phyloP scores from a whole-genome alignment of 2,329 filamentous ascomycete genomes.

The Fonsecaea monophora region DNA sequence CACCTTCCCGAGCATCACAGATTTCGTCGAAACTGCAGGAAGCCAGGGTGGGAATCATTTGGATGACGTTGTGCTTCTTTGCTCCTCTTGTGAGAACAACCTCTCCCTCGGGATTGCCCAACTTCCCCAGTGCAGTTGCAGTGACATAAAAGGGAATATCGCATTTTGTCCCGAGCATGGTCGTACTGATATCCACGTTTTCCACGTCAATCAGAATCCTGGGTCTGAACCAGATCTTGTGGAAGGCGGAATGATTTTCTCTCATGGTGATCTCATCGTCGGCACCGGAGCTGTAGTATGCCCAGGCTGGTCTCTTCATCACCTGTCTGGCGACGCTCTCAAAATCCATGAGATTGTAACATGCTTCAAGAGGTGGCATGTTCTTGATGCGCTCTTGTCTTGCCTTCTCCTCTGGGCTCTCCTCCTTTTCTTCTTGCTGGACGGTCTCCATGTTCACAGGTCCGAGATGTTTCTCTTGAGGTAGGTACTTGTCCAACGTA shows the following conservation, averaged over 20 bases:
- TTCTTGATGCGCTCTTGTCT: slow-evolving; percentile 74
- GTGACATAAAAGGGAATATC: slow-evolving; percentile 95
- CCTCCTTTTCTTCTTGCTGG: slow-evolving; percentile 55
- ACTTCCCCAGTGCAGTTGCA: slow-evolving; percentile 91
- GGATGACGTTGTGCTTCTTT: slow-evolving; percentile 84
- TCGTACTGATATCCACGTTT: slow-evolving; percentile 83
- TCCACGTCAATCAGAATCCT: slow-evolving; percentile 88
- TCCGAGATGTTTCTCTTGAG: slow-evolving; percentile 85
- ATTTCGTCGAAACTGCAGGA: slow-evolving; percentile 99
- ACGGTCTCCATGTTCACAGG: slow-evolving; percentile 79
- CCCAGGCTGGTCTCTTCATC: slow-evolving; percentile 98
- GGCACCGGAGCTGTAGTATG: slow-evolving; percentile 93
- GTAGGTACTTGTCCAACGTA: slow-evolving; percentile 81
- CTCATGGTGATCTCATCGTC: slow-evolving; percentile 93
- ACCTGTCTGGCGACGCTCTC: slow-evolving; percentile 86
- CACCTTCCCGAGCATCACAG: slow-evolving; percentile 77
- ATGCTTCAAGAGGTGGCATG: slow-evolving; percentile 83
- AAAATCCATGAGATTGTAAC: slow-evolving; percentile 95
- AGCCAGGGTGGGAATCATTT: slow-evolving; percentile 98
- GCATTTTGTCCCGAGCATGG: slow-evolving; percentile 87
- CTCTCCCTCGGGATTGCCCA: slow-evolving; percentile 89
- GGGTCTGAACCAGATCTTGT: slow-evolving; percentile 97
- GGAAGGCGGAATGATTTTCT: slow-evolving; percentile 94
- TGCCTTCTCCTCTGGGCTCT: slow-evolving; percentile 73
- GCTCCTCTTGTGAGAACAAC: slow-evolving; percentile 87